A percentile compares a stretch with the other conserved stretches of the same genome.
These are phyloP conservation scores for Annulohypoxylon nitens DNA, from an alignment of 495 filamentous ascomycete species.

Conservation along the genomic window DNA sequence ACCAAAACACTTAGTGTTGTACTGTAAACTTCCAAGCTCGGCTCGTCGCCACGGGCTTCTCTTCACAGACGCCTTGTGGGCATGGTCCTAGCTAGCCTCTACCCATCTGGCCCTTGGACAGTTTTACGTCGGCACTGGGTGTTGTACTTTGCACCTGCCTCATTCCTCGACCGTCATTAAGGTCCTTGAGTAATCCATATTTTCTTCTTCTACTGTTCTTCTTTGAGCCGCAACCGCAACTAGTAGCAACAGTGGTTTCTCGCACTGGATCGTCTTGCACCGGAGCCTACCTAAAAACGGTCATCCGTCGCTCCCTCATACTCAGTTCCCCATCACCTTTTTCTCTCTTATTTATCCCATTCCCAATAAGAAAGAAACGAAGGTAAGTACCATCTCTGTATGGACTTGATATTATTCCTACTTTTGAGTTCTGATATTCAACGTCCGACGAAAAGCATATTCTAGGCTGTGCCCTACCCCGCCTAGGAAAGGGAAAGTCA, in stretches of 20 bases:
- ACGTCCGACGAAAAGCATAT: background rate
- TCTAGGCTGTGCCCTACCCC: constrained; percentile 6
- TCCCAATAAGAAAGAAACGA: background rate
- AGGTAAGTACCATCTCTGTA: background rate
- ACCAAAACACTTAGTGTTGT: background rate
- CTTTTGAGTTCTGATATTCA: background rate
- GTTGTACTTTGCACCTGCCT: background rate
- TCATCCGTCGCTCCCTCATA: background rate
- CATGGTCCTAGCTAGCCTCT: background rate
- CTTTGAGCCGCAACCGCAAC: background rate
- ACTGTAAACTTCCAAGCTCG: background rate
- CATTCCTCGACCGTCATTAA: background rate
- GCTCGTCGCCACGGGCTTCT: background rate
- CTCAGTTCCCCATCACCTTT: background rate
- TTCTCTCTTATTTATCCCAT: background rate
- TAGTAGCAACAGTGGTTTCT: background rate
- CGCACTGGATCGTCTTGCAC: background rate
- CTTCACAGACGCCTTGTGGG: background rate
- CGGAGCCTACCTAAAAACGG: background rate
- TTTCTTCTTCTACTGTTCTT: background rate
- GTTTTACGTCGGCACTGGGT: background rate
- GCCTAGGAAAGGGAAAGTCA: constrained; percentile 1
- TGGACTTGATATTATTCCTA: background rate
- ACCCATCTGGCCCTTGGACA: background rate
- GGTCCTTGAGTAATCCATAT: background rate